Conservation (phyloP, 2,329 filamentous ascomycete genomes). For the Alternaria brassicicola region DNA sequence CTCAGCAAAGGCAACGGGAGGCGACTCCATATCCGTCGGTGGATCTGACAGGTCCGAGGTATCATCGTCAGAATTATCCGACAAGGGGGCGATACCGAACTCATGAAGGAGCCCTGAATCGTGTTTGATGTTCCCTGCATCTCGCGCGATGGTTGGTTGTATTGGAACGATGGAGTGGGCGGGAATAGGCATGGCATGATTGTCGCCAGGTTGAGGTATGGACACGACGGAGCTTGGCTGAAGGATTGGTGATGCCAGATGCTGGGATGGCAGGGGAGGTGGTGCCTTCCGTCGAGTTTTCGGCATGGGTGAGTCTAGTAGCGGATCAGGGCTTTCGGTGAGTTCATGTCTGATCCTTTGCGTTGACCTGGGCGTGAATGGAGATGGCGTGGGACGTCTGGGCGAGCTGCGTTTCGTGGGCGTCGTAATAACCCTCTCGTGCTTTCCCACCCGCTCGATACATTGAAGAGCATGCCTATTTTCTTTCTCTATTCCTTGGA, state of each 20-base stretch:
- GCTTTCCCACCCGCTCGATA: neutral
- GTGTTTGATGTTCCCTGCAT: neutral
- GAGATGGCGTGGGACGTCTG: conserved; percentile 25
- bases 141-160: neutral
- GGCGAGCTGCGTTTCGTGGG: conserved; percentile 16
- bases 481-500: neutral
- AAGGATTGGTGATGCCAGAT: conserved; percentile 3
- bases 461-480: neutral
- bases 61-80: conserved; percentile 34
- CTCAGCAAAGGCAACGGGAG: conserved; percentile 7
- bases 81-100: conserved; percentile 30
- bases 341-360: conserved; percentile 3
- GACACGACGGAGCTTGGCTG: conserved; percentile 10
- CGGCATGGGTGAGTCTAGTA: conserved; percentile 27
- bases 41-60: conserved; percentile 37
- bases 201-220: conserved; percentile 11
- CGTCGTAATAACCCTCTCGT: conserved; percentile 1
- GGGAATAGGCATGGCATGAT: conserved; percentile 3
- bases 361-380: conserved; percentile 24
- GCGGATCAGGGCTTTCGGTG: conserved; percentile 43
- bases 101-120: conserved; percentile 22
- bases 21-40: conserved; percentile 30
- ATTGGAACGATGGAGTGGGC: neutral
- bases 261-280: conserved; percentile 13
- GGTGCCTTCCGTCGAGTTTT: conserved; percentile 1